Conservation (phyloP, 345 rosid genomes). For the Schrenkiella parvula region DNA sequence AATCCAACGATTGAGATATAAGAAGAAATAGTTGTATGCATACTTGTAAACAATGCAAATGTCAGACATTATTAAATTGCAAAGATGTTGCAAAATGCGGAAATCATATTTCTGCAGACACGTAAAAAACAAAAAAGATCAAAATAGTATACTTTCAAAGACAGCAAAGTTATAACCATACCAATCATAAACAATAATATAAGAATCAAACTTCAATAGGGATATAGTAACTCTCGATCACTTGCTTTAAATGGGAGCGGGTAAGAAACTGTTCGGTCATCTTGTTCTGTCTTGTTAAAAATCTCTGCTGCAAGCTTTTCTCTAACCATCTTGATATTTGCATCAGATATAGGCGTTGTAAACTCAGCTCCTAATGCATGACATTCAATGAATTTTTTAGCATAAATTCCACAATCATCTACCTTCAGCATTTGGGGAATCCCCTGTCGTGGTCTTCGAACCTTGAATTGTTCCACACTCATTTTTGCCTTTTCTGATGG, state of each 20-base stretch:
- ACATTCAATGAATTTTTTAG: neutral
- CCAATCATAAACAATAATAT: neutral
- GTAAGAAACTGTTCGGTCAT: neutral
- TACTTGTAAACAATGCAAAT: no score
- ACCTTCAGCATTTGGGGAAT: neutral
- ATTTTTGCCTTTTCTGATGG: neutral
- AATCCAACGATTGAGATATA: no score
- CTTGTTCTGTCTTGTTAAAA: neutral
- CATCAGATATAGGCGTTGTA: neutral
- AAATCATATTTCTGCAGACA: no score
- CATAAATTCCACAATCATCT: neutral
- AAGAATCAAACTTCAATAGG: neutral
- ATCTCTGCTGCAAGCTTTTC: neutral
- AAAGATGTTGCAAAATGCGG: no score
- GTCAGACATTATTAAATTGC: no score
- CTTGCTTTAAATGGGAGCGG: neutral
- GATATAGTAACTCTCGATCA: neutral
- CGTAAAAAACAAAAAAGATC: no score
- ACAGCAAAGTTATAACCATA: no score
- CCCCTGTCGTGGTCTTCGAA: neutral
- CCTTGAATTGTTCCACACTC: neutral
- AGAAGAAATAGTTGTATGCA: no score
- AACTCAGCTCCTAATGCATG: neutral
- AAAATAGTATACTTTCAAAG: no score
- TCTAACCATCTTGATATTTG: neutral